These are phyloP conservation scores for Lentinula novae-zelandiae DNA, from an alignment of 1,284 basidiomycete genomes.

Conservation along the genomic window DNA sequence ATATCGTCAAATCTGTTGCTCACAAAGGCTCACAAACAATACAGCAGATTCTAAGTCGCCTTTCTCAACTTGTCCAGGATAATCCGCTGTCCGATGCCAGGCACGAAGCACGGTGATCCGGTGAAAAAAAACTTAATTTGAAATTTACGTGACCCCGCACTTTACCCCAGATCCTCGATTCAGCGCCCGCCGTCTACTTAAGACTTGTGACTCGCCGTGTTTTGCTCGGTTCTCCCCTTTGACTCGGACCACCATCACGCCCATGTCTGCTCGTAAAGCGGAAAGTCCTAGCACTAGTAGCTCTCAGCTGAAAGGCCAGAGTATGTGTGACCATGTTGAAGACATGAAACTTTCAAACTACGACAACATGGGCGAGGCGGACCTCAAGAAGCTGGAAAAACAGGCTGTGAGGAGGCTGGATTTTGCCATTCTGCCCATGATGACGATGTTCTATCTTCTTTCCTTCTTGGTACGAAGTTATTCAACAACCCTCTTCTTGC, in stretches of 20 bases:
- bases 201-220: background rate
- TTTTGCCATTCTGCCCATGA: slow-evolving; percentile 25
- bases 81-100: background rate
- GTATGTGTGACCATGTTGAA: background rate
- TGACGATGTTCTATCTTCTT: slow-evolving; percentile 42
- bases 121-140: background rate
- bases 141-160: background rate
- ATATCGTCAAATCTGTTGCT: too few relatives aligned
- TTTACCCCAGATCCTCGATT: background rate
- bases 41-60: too few relatives aligned
- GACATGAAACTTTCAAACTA: background rate
- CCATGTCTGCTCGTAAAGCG: background rate
- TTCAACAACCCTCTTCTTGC: background rate
- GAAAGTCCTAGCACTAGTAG: too few relatives aligned
- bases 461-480: slow-evolving; percentile 37
- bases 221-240: background rate
- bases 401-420: slow-evolving; percentile 28
- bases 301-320: background rate
- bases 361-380: background rate
- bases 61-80: too few relatives aligned
- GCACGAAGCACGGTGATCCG: background rate
- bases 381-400: slow-evolving; percentile 6
- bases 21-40: too few relatives aligned
- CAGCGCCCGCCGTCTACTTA: background rate
- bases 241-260: background rate